Conservation (phyloP, 163 green algal species). For the Volvox carteri region DNA sequence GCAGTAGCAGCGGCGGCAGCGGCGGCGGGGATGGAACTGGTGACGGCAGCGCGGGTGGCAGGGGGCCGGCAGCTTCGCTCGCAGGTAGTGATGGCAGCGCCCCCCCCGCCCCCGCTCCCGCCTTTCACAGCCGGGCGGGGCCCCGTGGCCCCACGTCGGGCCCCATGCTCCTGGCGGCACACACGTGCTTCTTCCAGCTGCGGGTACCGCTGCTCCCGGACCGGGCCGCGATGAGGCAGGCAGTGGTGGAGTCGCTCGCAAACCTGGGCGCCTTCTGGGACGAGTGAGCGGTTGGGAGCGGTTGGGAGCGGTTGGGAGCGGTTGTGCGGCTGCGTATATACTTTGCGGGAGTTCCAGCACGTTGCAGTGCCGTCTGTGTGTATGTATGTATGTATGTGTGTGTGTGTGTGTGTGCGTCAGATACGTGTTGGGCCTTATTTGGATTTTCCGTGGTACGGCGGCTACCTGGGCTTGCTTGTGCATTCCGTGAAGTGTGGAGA, state of each 20-base stretch:
- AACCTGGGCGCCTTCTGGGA: constrained; percentile 44
- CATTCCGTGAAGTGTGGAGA: too few species aligned
- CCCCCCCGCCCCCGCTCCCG: too few species aligned
- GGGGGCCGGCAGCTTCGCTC: too few species aligned
- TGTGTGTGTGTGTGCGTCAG: background rate
- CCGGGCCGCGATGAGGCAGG: background rate
- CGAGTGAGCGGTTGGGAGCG: constrained; percentile 6
- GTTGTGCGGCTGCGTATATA: background rate
- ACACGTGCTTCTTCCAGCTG: constrained; percentile 59
- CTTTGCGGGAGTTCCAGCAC: background rate
- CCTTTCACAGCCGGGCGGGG: too few species aligned
- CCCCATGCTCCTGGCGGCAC: constrained; percentile 26
- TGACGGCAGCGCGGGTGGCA: background rate
- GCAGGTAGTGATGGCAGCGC: too few species aligned
- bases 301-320: too few species aligned
- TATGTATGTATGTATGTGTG: background rate
- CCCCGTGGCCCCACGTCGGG: too few species aligned
- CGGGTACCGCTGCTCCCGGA: constrained; percentile 13
- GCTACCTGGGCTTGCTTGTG: too few species aligned
- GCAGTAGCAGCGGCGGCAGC: background rate
- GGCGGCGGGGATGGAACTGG: background rate
- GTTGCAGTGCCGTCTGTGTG: background rate
- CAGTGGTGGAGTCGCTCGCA: constrained; percentile 48
- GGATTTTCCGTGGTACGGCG: background rate
- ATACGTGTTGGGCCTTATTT: background rate